A percentile compares a stretch with the other conserved stretches of the same genome.
Evolutionary conservation across 257 asterid species (phyloP).

Genomic region (Fraxinus quadrangulata): DNA sequence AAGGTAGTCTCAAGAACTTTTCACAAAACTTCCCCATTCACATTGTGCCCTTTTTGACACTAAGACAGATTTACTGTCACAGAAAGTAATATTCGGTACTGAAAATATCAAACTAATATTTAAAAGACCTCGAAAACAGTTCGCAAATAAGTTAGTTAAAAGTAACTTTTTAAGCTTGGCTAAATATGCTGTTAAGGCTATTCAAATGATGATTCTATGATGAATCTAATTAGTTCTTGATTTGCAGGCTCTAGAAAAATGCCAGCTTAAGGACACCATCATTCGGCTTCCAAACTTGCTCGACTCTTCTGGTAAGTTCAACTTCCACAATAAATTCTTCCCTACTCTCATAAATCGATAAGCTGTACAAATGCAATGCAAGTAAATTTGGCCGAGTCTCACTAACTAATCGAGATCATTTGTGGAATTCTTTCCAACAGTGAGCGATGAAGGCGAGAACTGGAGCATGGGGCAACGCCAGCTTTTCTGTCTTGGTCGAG

Average conservation of each 20-base stretch:
- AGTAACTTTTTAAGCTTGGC: neutral
- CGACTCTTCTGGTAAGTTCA: slow-evolving; percentile 61
- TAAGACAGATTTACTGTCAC: no score
- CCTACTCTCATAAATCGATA: neutral
- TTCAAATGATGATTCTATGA: neutral
- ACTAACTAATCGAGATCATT: neutral
- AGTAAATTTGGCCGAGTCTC: neutral
- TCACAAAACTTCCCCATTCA: neutral
- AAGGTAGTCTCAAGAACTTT: slow-evolving; percentile 37
- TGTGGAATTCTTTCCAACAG: slow-evolving; percentile 33
- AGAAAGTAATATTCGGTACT: neutral
- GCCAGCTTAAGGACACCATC: slow-evolving; percentile 71
- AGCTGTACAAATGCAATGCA: neutral
- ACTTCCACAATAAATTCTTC: neutral
- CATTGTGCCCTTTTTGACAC: neutral
- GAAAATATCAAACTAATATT: no score
- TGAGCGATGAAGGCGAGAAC: slow-evolving; percentile 85
- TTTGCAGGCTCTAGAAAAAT: slow-evolving; percentile 64
- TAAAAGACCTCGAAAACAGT: no score
- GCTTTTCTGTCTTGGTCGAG: slow-evolving; percentile 83
- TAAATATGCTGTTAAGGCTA: neutral
- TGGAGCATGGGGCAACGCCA: slow-evolving; percentile 98
- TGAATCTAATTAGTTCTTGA: slow-evolving; percentile 3
- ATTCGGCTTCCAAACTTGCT: slow-evolving; percentile 60
- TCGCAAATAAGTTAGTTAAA: neutral